These are phyloP conservation scores for Strobilomyces confusus DNA, from an alignment of 768 basidiomycete species.

Conservation along the genomic window DNA sequence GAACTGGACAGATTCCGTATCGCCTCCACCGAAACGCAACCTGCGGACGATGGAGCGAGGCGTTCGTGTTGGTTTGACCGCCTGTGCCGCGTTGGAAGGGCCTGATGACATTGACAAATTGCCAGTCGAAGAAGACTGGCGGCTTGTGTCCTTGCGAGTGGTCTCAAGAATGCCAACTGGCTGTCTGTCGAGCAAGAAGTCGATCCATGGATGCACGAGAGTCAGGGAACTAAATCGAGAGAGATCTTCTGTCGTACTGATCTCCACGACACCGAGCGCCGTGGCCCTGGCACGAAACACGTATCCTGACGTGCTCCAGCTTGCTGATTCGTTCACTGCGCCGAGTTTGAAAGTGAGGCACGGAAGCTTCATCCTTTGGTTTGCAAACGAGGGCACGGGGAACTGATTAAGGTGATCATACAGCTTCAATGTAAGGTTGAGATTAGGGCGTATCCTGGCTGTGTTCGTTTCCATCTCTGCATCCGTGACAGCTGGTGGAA, in stretches of 20 bases:
- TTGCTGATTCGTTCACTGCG: neutral
- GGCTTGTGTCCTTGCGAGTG: neutral
- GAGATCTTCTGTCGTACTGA: slow-evolving; percentile 5
- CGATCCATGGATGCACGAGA: slow-evolving; percentile 5
- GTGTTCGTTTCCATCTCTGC: neutral
- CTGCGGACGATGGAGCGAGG: neutral
- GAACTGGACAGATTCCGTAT: neutral
- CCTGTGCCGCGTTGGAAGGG: neutral
- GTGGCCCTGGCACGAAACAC: neutral
- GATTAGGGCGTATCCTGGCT: neutral
- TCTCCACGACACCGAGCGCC: slow-evolving; percentile 2
- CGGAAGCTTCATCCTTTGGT: neutral
- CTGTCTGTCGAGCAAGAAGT: slow-evolving; percentile 4
- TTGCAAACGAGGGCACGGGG: neutral
- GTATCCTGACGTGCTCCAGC: neutral
- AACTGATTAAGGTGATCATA: neutral
- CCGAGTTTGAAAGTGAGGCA: slow-evolving; percentile 1
- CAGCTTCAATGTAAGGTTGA: neutral
- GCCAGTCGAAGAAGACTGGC: neutral
- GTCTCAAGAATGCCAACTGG: neutral
- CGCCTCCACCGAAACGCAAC: neutral
- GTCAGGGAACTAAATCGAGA: neutral
- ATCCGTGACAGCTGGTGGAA: neutral
- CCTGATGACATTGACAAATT: too few species aligned
- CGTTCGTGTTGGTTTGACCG: neutral